Percentiles rank a stretch among this genome's conserved stretches.
phyloP scores from a whole-genome alignment of 768 basidiomycete genomes.

The Podaxis pistillaris region DNA sequence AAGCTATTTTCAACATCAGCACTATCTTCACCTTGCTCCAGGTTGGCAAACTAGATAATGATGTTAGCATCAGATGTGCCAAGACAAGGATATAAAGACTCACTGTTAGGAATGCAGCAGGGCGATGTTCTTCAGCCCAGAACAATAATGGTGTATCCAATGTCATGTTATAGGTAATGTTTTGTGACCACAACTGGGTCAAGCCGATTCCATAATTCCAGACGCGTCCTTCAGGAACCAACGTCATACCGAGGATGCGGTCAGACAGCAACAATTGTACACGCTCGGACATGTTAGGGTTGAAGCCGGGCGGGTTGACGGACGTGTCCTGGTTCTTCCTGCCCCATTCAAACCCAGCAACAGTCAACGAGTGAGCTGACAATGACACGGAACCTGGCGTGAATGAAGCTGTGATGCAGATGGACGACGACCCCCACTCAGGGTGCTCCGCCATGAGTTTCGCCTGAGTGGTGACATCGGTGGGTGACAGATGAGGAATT shows the following conservation, averaged over 20 bases:
- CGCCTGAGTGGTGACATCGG: constrained; percentile 91
- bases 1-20: constrained; percentile 96
- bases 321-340: constrained; percentile 89
- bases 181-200: constrained; percentile 88
- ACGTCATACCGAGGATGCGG: constrained; percentile 92
- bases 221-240: constrained; percentile 90
- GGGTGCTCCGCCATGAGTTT: constrained; percentile 97
- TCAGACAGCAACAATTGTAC: constrained; percentile 93
- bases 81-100: constrained; percentile 29
- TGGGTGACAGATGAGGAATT: constrained; percentile 87
- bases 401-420: constrained; percentile 93
- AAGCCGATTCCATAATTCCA: constrained; percentile 98
- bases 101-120: constrained; percentile 90
- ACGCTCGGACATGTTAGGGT: constrained; percentile 97
- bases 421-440: constrained; percentile 91
- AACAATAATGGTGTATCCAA: constrained; percentile 92
- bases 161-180: constrained; percentile 75
- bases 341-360: constrained; percentile 97
- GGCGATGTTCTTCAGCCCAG: constrained; percentile 96
- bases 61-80: constrained; percentile 3
- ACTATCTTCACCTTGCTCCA: constrained; percentile 89
- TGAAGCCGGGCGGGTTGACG: constrained; percentile 88
- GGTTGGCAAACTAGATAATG: constrained; percentile 70
- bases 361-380: constrained; percentile 86
- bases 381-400: constrained; percentile 97